Conservation (phyloP, 2,329 filamentous ascomycete species). For the Colletotrichum agaves region DNA sequence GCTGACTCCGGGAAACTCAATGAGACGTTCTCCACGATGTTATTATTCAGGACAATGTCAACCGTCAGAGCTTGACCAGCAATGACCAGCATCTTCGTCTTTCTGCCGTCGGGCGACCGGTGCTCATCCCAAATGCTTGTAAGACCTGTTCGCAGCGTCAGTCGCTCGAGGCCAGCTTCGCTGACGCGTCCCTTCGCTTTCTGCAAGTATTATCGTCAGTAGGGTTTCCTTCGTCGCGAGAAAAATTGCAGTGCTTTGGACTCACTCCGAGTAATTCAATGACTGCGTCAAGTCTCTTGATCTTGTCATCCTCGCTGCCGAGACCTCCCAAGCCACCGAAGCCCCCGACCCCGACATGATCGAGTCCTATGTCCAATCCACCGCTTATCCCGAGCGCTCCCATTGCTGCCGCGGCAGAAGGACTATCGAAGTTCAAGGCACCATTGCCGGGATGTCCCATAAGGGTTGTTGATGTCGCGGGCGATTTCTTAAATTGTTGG, state of each 20-base stretch:
- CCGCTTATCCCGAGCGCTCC: constrained; percentile 63
- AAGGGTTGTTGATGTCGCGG: constrained; percentile 62
- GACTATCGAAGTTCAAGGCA: constrained; percentile 71
- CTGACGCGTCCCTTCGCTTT: constrained; percentile 71
- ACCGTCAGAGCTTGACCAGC: constrained; percentile 70
- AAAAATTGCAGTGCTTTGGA: constrained; percentile 43
- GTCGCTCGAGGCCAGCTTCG: constrained; percentile 77
- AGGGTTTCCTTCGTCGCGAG: constrained; percentile 41
- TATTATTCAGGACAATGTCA: constrained; percentile 70
- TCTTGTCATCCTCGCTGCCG: constrained; percentile 64
- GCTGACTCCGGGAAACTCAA: constrained; percentile 71
- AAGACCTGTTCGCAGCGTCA: constrained; percentile 75
- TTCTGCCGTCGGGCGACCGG: constrained; percentile 57
- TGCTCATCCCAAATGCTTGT: constrained; percentile 70
- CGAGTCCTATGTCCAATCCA: constrained; percentile 63
- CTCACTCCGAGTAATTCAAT: constrained; percentile 61
- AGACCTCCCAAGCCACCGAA: constrained; percentile 52
- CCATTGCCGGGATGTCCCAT: constrained; percentile 57
- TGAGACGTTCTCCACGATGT: constrained; percentile 70
- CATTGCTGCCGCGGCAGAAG: constrained; percentile 70
- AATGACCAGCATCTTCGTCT: constrained; percentile 67
- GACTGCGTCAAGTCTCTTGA: constrained; percentile 64
- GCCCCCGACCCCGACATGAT: constrained; percentile 60
- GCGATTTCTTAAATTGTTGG: constrained; percentile 72
- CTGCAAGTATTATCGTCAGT: constrained; percentile 6